Conservation (phyloP, 2,329 filamentous ascomycete species). For the Akanthomyces lecanii region DNA sequence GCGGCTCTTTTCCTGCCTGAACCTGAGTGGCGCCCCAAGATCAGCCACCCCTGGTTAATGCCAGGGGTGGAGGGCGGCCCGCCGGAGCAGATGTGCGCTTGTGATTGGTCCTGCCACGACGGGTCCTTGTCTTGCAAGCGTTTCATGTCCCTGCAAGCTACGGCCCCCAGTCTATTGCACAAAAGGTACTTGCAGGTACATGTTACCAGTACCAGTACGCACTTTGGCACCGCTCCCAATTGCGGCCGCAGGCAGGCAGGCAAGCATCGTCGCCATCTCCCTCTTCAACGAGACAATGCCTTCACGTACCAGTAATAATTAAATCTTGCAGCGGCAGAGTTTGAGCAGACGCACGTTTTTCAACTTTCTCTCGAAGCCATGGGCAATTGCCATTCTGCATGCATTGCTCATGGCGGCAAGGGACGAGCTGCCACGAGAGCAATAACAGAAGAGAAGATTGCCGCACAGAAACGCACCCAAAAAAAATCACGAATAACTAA, state of each 20-base stretch:
- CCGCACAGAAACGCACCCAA: no score
- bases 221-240: neutral
- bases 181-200: slow-evolving; percentile 4
- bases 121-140: slow-evolving; percentile 1
- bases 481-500: no score
- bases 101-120: neutral
- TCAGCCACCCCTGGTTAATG: neutral
- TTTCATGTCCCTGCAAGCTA: slow-evolving; percentile 14
- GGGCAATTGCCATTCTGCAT: no score
- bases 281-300: no score
- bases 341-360: neutral
- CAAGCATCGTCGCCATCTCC: neutral
- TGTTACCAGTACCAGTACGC: no score
- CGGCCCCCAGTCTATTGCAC: neutral
- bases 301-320: no score
- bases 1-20: neutral
- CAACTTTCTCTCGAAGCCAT: no score
- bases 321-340: no score
- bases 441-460: no score
- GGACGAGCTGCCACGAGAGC: no score
- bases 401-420: no score
- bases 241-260: neutral
- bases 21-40: neutral
- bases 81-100: neutral
- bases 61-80: no score